phyloP scores from a whole-genome alignment of 495 filamentous ascomycete genomes.

The Lichenothelia convexa region DNA sequence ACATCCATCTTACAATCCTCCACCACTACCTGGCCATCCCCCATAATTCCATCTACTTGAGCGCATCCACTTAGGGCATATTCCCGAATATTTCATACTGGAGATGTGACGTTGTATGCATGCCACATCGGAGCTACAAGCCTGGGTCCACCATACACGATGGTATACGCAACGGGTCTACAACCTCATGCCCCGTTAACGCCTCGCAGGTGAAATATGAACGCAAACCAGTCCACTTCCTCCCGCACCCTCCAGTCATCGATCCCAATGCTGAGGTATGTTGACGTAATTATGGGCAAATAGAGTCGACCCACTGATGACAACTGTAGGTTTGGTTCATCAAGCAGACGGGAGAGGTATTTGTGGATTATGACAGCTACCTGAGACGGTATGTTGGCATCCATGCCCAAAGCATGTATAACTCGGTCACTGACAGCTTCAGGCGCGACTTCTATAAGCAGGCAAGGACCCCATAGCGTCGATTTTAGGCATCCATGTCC shows the following conservation, averaged over 20 bases:
- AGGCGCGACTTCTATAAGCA: conserved; percentile 91
- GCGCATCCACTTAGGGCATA: no score
- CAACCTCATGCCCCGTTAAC: no score
- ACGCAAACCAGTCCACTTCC: conserved; percentile 80
- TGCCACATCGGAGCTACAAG: no score
- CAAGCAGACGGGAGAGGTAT: conserved; percentile 73
- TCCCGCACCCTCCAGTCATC: conserved; percentile 50
- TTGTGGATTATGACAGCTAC: conserved; percentile 77
- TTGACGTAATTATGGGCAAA: neutral
- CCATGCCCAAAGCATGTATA: neutral
- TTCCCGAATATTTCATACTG: no score
- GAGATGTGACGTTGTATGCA: no score
- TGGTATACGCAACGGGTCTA: no score
- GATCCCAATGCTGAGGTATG: conserved; percentile 67
- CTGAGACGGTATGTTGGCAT: conserved; percentile 43
- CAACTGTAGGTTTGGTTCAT: conserved; percentile 70
- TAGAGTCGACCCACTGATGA: neutral
- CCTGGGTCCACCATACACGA: no score
- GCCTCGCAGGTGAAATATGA: conserved; percentile 86
- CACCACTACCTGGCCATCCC: no score
- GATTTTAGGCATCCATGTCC: neutral
- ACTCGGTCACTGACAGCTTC: neutral
- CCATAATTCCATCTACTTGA: no score
- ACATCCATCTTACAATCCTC: no score
- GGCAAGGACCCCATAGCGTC: conserved; percentile 26